Base-by-base conservation (phyloP, 1,284 basidiomycete genomes). In the Cutaneotrichosporon cutaneum region DNA sequence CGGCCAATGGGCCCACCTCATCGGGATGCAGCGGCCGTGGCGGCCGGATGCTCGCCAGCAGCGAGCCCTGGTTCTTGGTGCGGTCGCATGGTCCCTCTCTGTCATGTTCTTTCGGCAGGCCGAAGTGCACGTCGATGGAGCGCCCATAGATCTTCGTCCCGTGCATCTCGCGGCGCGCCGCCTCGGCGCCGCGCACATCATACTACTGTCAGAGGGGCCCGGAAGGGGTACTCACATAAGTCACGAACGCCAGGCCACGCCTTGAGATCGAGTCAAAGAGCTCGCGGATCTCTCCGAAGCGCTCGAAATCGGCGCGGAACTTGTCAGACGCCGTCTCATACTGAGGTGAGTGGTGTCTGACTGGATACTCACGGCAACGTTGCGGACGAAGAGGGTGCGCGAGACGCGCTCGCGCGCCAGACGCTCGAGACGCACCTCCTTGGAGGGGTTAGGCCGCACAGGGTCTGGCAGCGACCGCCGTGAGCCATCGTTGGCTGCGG, bases 81-180 rank as follows among this genome's bases (percentile, higher is more conserved):
- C 87, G 85, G 59, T 92, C 90, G 58, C 85, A 87, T 32, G 87
- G 86, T 70, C 86, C 78, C 33, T 80, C 85, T 58, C 82, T 76
- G 63, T 89, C 87, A 60, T 98, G 93, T 69, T 90, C 92, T 64
- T 91, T 88, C 4, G 95, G 95, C 42, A 99, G 82, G 30, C 92
- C 94, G 81, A 94, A 99, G 78, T 99, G 95, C 0, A 99, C 94
- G 82, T 99, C 95, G 76, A 98, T 95, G 90, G 95, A 71, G 35
- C 94, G 85, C 11, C 90, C 88, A 65, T 86, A 88, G 54, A 96
- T 88, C 74, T 90, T 86, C 44, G 87, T 89, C 16, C 90, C 90
- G 81, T 95, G 93, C 62, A 97, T 82, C 39, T 87, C 85, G 60
- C 94, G 90, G 76, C 92, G 85, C 8, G 94, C 94, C 69, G 88